phyloP scores from a whole-genome alignment of 371 early-diverging fungal species.

The Mucor lusitanicus region DNA sequence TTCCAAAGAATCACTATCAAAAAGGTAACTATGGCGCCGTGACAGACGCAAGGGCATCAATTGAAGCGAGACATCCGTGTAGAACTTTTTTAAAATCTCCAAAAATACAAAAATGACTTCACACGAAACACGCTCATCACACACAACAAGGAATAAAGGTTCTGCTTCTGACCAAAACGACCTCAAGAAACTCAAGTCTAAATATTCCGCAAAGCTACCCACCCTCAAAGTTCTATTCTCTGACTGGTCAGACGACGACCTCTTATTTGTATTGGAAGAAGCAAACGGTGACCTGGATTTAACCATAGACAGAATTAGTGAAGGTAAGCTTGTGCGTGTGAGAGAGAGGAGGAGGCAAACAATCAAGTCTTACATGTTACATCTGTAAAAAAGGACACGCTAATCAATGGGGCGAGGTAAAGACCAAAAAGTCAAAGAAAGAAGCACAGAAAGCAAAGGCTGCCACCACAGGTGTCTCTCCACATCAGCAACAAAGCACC shows the following conservation, averaged over 20 bases:
- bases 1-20: background rate
- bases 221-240: slow-evolving; percentile 83
- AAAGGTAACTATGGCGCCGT: background rate
- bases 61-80: background rate
- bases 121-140: slow-evolving; percentile 36
- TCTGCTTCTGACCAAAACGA: slow-evolving; percentile 39
- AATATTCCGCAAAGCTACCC: slow-evolving; percentile 67
- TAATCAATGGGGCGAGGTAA: slow-evolving; percentile 92
- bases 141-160: slow-evolving; percentile 30
- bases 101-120: slow-evolving; percentile 27
- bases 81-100: slow-evolving; percentile 9
- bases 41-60: background rate
- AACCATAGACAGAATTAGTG: slow-evolving; percentile 75
- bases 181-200: slow-evolving; percentile 62
- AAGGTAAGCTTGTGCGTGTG: slow-evolving; percentile 4
- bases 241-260: slow-evolving; percentile 91
- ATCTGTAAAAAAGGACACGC: slow-evolving; percentile 61
- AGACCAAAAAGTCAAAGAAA: slow-evolving; percentile 71
- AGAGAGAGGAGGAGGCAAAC: background rate
- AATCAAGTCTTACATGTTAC: background rate
- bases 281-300: slow-evolving; percentile 83
- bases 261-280: slow-evolving; percentile 84
- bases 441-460: slow-evolving; percentile 52
- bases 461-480: slow-evolving; percentile 17
- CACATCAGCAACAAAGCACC: slow-evolving; percentile 30